Base-by-base conservation (phyloP, 2,329 filamentous ascomycete genomes). In the Botryotinia convoluta region DNA sequence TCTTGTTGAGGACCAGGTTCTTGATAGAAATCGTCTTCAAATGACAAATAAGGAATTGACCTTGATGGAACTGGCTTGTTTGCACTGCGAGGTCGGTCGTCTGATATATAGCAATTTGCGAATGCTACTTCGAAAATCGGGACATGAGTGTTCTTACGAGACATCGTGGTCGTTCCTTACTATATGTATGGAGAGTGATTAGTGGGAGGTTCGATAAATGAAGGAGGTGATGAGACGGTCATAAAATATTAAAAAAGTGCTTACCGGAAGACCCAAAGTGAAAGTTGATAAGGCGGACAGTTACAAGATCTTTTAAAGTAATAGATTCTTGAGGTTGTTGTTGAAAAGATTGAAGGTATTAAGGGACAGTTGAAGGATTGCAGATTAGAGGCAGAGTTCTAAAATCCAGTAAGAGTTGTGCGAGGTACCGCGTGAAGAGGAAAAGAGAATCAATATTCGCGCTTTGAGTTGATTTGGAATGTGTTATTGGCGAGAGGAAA, bases 21-120 rank as follows among this genome's bases (percentile, higher is more conserved):
- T 26, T 39, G 65, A 57, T 68, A 68, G 2, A 42, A 57, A 16
- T 68, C 65, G 29, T 68, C 65, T 6, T 57, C 65, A 32, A 68
- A 68, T 1, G 48, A 57, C 7, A 68, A 14, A 22, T 32, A 57
- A 16, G 65, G 48, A 39, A 68, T 68, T 3, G 48, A 51, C 10
- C 48, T 42, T 6, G 65, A 57, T n/a, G 10, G 1, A 29, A 26
- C 37, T 32, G 10, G 22, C 35, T 26, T 42, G 16, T 26, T 57
- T 18, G 22, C 48, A 68, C 22, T 20, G 10, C 65, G 48, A 57
- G 65, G 65, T 7, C 48, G 48, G 18, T 68, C 65, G 12, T 68
- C 65, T n/a, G 65, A 68, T 20, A 68, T 6, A 18, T 68, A 68
- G 37, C 65, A 57, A 10, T 68, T 29, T 42, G 18, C 18, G 7